Conservation (phyloP, 257 asterid genomes). For the Oldenlandia corymbosa region DNA sequence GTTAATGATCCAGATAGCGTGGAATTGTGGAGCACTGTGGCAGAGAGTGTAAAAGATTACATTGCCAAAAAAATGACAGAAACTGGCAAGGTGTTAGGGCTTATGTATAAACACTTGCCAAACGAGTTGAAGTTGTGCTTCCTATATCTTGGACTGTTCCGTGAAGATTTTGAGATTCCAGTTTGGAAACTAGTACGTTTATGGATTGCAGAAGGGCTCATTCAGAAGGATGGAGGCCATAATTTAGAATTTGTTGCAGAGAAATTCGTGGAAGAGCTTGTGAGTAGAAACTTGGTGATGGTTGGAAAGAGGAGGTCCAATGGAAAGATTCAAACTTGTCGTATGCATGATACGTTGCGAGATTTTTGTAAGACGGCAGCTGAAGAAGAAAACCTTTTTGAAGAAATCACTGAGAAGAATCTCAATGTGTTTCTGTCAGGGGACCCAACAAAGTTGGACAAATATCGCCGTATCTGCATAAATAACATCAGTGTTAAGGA, state of each 20-base stretch:
- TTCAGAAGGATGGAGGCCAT: background rate
- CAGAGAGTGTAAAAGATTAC: background rate
- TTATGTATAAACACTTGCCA: slow-evolving; percentile 14
- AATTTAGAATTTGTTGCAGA: slow-evolving; percentile 17
- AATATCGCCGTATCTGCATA: background rate
- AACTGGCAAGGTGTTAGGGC: background rate
- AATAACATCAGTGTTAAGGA: slow-evolving; percentile 2
- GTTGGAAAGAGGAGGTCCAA: too few relatives aligned
- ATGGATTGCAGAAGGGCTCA: slow-evolving; percentile 29
- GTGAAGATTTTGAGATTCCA: background rate
- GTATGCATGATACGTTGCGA: background rate
- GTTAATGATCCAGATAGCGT: background rate
- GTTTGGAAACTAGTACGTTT: slow-evolving; percentile 17
- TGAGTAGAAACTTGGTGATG: slow-evolving; percentile 10
- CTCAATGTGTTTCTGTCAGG: background rate
- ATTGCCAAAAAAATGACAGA: background rate
- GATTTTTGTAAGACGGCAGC: background rate
- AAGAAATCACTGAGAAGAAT: background rate
- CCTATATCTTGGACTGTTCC: slow-evolving; percentile 19
- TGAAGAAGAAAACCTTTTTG: background rate
- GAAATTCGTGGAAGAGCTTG: slow-evolving; percentile 12
- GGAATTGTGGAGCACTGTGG: slow-evolving; percentile 19
- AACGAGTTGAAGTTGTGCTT: slow-evolving; percentile 17
- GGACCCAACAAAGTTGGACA: background rate
- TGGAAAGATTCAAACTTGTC: background rate